phyloP scores from a whole-genome alignment of 129 eudicot genomes.

The Flaveria bidentis region DNA sequence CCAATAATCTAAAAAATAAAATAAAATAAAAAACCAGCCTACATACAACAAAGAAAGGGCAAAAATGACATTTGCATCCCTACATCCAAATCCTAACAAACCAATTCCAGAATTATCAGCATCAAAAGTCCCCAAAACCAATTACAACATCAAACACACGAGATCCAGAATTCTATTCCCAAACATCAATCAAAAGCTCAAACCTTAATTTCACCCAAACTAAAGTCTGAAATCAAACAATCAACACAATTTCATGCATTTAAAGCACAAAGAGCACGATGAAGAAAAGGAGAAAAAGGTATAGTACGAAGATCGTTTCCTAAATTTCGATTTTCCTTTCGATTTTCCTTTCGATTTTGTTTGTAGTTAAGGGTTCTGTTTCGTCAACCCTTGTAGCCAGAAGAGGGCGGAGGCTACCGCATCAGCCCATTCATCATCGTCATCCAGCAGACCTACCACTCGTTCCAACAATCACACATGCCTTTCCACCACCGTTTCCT shows the following conservation, averaged over 20 bases:
- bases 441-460: conserved; percentile 71
- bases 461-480: conserved; percentile 87
- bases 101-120: conserved; percentile 70
- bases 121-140: conserved; percentile 37
- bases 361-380: conserved; percentile 10
- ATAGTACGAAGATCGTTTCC: conserved; percentile 58
- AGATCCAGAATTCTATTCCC: conserved; percentile 43
- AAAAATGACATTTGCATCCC: too few species aligned
- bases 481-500: conserved; percentile 34
- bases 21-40: too few species aligned
- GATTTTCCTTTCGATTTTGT: not conserved
- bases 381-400: conserved; percentile 49
- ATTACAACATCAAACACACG: conserved; percentile 41
- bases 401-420: conserved; percentile 99
- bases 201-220: not conserved
- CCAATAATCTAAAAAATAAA: too few species aligned
- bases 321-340: too few species aligned
- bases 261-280: conserved; percentile 54
- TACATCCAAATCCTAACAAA: conserved; percentile 33
- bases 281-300: conserved; percentile 66
- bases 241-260: conserved; percentile 8
- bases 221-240: not conserved
- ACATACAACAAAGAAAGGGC: too few species aligned
- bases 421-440: conserved; percentile 78
- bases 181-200: conserved; percentile 1